Conservation (phyloP, 352 stramenopile species). For the Phytopythium kandeliae region DNA sequence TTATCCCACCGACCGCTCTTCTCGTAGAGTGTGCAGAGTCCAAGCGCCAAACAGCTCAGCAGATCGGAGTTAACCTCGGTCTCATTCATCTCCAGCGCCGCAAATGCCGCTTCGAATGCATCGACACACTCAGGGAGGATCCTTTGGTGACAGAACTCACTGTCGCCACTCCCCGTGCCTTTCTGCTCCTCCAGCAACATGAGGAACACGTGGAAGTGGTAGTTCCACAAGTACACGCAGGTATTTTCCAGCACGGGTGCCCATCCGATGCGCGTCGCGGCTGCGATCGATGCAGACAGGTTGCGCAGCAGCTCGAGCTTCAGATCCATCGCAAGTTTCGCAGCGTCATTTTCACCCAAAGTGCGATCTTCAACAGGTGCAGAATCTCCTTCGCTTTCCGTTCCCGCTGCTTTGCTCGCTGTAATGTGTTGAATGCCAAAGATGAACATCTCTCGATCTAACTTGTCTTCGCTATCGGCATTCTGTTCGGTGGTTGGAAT, state of each 20-base stretch:
- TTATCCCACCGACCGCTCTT: constrained; percentile 43
- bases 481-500: background rate
- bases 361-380: constrained; percentile 4
- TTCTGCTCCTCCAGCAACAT: constrained; percentile 21
- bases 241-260: constrained; percentile 74
- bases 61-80: constrained; percentile 30
- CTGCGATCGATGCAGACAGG: constrained; percentile 22
- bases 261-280: constrained; percentile 42
- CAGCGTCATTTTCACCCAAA: constrained; percentile 3
- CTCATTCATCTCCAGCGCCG: constrained; percentile 30
- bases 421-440: constrained; percentile 26
- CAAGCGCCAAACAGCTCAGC: constrained; percentile 39
- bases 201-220: constrained; percentile 85
- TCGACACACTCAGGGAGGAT: constrained; percentile 55
- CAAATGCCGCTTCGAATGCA: constrained; percentile 54
- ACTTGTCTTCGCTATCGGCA: background rate
- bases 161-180: background rate
- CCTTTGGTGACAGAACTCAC: constrained; percentile 22
- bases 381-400: background rate
- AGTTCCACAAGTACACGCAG: constrained; percentile 89
- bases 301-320: constrained; percentile 48
- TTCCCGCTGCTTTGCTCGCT: background rate
- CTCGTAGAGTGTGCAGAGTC: constrained; percentile 48
- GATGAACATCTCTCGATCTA: constrained; percentile 13
- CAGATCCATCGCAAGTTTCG: constrained; percentile 17